A percentile compares a stretch with the other conserved stretches of the same genome.
Conservation (phyloP, 306 rosid species). For the Cyclanthera cordifolia region DNA sequence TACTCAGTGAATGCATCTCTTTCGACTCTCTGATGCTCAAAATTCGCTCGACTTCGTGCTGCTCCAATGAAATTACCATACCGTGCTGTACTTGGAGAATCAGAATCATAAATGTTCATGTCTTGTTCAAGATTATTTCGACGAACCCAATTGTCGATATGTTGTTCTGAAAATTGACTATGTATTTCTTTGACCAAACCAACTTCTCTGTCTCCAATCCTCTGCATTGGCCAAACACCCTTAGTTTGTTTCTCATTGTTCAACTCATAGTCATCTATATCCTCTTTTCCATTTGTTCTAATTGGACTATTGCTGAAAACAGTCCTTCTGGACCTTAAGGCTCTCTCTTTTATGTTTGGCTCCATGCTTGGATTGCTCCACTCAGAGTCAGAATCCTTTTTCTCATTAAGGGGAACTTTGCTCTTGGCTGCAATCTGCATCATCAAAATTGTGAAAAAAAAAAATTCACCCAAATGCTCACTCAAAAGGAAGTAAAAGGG, state of each 20-base stretch:
- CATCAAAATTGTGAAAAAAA: slow-evolving; percentile 8
- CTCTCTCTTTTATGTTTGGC: slow-evolving; percentile 19
- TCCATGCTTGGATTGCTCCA: slow-evolving; percentile 20
- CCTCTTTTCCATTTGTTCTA: slow-evolving; percentile 19
- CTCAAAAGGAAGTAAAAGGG: neutral
- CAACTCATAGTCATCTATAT: slow-evolving; percentile 9
- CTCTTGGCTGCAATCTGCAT: slow-evolving; percentile 30
- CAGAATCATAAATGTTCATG: slow-evolving; percentile 12
- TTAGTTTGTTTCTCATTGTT: slow-evolving; percentile 15
- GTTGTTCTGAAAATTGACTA: slow-evolving; percentile 13
- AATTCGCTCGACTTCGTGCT: slow-evolving; percentile 11
- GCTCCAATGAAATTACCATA: slow-evolving; percentile 9
- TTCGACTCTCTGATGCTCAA: slow-evolving; percentile 19
- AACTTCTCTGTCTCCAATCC: slow-evolving; percentile 12
- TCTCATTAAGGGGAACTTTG: slow-evolving; percentile 15
- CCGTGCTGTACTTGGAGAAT: slow-evolving; percentile 13
- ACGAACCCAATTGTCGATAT: slow-evolving; percentile 15
- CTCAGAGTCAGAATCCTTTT: slow-evolving; percentile 16
- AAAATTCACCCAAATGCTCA: slow-evolving; percentile 11
- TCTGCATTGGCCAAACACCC: slow-evolving; percentile 21
- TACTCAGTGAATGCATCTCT: slow-evolving; percentile 20
- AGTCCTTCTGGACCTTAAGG: slow-evolving; percentile 17
- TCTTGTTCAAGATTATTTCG: slow-evolving; percentile 16
- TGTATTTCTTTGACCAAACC: slow-evolving; percentile 14
- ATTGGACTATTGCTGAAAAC: slow-evolving; percentile 14